Evolutionary conservation across 2,329 filamentous ascomycete species (phyloP).

Genomic region (Teratosphaeria epicoccoides): DNA sequence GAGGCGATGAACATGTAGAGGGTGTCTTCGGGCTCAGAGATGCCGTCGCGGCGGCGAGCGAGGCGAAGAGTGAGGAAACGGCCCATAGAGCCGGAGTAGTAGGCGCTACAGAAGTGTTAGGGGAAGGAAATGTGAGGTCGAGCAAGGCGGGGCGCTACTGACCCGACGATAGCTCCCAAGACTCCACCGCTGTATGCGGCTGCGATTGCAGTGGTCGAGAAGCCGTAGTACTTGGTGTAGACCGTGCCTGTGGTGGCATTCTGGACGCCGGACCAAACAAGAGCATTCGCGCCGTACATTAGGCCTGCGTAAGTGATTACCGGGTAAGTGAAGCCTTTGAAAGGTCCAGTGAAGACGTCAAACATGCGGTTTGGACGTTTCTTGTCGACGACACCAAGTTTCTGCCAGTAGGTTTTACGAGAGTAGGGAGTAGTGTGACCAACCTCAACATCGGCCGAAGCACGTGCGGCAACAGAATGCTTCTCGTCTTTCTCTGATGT

Average conservation of each 20-base stretch:
- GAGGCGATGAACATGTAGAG: conserved; percentile 30
- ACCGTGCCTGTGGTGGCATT: conserved; percentile 12
- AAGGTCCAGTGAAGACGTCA: conserved; percentile 25
- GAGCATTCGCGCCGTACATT: conserved; percentile 17
- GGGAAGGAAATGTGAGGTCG: too few relatives aligned
- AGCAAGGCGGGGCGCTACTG: conserved; percentile 9
- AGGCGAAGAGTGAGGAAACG: conserved; percentile 19
- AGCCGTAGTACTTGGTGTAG: conserved; percentile 28
- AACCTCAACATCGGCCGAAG: conserved; percentile 13
- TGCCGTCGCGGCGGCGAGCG: conserved; percentile 28
- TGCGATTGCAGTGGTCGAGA: conserved; percentile 28
- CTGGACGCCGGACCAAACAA: conserved; percentile 17
- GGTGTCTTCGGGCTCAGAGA: conserved; percentile 31
- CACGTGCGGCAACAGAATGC: neutral
- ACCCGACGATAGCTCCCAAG: conserved; percentile 27
- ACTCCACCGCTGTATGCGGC: conserved; percentile 27
- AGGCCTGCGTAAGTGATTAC: conserved; percentile 16
- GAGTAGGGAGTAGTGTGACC: conserved; percentile 22
- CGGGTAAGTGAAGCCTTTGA: conserved; percentile 17
- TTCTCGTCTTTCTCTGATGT: conserved; percentile 5
- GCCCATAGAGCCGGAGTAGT: conserved; percentile 20
- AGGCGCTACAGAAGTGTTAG: conserved; percentile 22
- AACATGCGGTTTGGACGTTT: conserved; percentile 34
- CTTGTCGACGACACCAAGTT: conserved; percentile 31
- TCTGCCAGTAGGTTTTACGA: conserved; percentile 34